Evolutionary conservation across 352 stramenopile species (phyloP).

Genomic region (Pythium sukuiense): DNA sequence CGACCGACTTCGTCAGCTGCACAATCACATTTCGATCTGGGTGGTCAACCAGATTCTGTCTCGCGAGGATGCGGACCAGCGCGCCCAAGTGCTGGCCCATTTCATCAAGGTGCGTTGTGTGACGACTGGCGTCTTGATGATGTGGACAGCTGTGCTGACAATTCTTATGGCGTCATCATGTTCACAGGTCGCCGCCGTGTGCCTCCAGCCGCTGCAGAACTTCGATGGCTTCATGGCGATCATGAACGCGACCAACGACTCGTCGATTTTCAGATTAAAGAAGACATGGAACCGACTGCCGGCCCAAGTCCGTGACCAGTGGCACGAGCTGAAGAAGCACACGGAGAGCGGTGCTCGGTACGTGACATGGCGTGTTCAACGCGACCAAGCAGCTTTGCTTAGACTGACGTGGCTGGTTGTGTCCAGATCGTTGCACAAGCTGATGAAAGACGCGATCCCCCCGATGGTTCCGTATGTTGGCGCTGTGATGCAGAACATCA

Average conservation of each 20-base stretch:
- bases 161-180: neutral
- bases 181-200: slow-evolving; percentile 60
- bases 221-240: slow-evolving; percentile 89
- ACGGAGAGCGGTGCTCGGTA: slow-evolving; percentile 80
- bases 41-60: slow-evolving; percentile 81
- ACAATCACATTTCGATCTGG: slow-evolving; percentile 88
- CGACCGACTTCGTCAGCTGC: slow-evolving; percentile 75
- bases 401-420: slow-evolving; percentile 4
- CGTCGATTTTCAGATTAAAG: slow-evolving; percentile 84
- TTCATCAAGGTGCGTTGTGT: slow-evolving; percentile 66
- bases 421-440: slow-evolving; percentile 63
- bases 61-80: slow-evolving; percentile 76
- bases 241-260: slow-evolving; percentile 89
- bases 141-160: neutral
- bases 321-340: slow-evolving; percentile 80
- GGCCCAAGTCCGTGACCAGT: slow-evolving; percentile 68
- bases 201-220: slow-evolving; percentile 80
- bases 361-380: neutral
- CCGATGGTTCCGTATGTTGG: slow-evolving; percentile 85
- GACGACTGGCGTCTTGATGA: neutral
- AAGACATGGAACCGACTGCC: slow-evolving; percentile 81
- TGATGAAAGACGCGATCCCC: slow-evolving; percentile 68
- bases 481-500: slow-evolving; percentile 84
- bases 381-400: neutral
- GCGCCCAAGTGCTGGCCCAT: slow-evolving; percentile 76